phyloP scores from a whole-genome alignment of 2,329 filamentous ascomycete species.

The Capronia epimyces region DNA sequence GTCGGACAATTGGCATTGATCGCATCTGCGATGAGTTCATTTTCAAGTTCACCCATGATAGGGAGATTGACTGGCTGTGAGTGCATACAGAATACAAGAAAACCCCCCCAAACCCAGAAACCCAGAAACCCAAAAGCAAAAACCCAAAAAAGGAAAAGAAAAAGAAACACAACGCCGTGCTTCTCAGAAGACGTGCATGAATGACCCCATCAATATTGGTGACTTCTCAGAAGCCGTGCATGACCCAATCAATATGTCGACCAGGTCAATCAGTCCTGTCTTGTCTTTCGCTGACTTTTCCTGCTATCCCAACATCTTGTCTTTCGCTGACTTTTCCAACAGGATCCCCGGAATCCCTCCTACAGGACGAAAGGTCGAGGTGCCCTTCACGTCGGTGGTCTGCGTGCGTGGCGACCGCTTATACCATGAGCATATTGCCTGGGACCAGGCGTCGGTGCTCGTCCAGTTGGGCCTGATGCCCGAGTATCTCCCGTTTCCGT shows the following conservation, averaged over 20 bases:
- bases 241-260: no score
- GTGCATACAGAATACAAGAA: constrained; percentile 29
- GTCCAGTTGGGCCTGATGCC: constrained; percentile 59
- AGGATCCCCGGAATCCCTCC: constrained; percentile 57
- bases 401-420: constrained; percentile 63
- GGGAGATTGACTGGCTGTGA: constrained; percentile 64
- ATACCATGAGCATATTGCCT: constrained; percentile 66
- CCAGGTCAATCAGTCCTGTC: no score
- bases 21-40: constrained; percentile 68
- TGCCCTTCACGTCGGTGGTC: constrained; percentile 61
- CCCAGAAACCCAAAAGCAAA: no score
- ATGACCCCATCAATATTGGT: no score
- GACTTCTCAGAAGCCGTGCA: no score
- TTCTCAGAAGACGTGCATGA: no score
- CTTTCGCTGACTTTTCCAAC: neutral
- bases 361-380: constrained; percentile 49
- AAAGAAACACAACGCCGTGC: no score
- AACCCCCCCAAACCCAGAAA: no score
- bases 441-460: constrained; percentile 62
- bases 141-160: no score
- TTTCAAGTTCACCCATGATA: constrained; percentile 58
- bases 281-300: no score
- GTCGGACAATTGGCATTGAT: constrained; percentile 65
- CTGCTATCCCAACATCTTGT: neutral
- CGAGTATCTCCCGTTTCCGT: constrained; percentile 60